Percentiles rank a stretch among this genome's conserved stretches.
phyloP scores from a whole-genome alignment of 306 rosid species.

The Lathyrus sativus region DNA sequence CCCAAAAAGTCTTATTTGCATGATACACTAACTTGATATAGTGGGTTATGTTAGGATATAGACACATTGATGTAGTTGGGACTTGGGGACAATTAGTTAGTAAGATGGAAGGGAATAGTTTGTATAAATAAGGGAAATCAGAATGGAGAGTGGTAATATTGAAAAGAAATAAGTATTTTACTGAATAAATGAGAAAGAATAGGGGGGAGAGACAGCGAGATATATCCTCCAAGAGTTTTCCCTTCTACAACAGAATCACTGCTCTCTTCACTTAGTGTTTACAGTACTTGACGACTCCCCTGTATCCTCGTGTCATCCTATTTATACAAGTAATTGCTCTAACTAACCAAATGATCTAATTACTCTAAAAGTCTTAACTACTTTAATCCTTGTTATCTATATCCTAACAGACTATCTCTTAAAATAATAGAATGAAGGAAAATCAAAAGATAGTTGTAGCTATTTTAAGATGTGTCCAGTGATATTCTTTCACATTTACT shows the following conservation, averaged over 20 bases:
- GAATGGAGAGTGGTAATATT: background rate
- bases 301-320: background rate
- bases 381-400: background rate
- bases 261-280: background rate
- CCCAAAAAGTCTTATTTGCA: background rate
- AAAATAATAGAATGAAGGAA: background rate
- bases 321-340: background rate
- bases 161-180: background rate
- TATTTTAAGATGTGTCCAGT: background rate
- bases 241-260: background rate
- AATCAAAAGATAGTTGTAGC: background rate
- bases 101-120: background rate
- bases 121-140: background rate
- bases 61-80: background rate
- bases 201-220: background rate
- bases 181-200: background rate
- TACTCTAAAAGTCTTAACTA: background rate
- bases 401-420: background rate
- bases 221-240: background rate
- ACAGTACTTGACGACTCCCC: background rate
- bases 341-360: background rate
- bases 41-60: background rate
- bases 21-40: background rate
- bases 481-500: conserved; percentile 14
- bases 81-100: background rate